Conservation (phyloP, 306 rosid genomes). For the Elaeagnus macrophylla region DNA sequence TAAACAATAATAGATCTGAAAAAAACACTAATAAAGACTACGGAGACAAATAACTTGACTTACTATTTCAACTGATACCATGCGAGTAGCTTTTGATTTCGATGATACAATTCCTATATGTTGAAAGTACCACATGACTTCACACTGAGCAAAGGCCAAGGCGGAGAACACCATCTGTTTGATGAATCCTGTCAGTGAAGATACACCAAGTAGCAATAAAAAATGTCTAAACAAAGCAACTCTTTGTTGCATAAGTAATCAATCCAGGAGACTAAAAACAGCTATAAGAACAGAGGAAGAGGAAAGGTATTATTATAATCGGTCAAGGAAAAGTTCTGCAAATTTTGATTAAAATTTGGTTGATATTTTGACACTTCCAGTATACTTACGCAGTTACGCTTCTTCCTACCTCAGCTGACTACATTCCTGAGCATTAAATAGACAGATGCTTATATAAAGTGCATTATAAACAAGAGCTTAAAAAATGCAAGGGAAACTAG, state of each 20-base stretch:
- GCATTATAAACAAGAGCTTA: background rate
- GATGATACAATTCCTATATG: constrained; percentile 88
- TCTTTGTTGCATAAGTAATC: background rate
- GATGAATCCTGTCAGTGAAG: constrained; percentile 26
- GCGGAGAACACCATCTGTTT: constrained; percentile 97
- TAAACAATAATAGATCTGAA: constrained; percentile 5
- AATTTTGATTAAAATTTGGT: background rate
- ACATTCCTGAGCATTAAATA: too few species aligned
- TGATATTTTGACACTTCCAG: too few species aligned
- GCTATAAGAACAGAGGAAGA: background rate
- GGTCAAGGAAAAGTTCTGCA: background rate
- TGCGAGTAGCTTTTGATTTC: constrained; percentile 66
- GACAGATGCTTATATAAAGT: background rate
- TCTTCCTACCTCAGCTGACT: background rate
- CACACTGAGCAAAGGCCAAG: constrained; percentile 94
- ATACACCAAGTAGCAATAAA: constrained; percentile 7
- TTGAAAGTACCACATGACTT: constrained; percentile 91
- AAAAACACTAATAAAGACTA: constrained; percentile 11
- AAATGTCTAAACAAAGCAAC: background rate
- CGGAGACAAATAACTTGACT: constrained; percentile 19
- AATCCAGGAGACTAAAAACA: background rate
- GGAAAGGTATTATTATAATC: background rate
- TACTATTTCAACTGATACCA: constrained; percentile 75
- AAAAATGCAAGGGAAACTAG: background rate
- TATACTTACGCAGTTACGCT: too few species aligned